Base-by-base conservation (phyloP, 1,284 basidiomycete species). In the Thelephora terrestris region DNA sequence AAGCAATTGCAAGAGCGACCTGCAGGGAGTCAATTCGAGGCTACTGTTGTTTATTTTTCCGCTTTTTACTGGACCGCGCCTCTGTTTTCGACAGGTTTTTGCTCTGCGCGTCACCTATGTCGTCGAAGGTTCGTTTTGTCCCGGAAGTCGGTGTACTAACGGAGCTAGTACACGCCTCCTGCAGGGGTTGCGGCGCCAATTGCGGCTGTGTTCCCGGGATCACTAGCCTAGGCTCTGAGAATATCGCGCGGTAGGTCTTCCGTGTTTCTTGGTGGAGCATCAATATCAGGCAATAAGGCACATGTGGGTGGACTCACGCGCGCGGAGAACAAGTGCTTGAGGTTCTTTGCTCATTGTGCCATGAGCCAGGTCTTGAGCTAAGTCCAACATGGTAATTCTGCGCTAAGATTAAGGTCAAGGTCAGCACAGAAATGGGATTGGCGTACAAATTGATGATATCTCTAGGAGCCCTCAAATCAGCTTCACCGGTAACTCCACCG, bases 361-460 rank as follows among this genome's bases (percentile, higher is more conserved):
- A 56, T 84, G 79, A 0, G 83, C 79, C 14, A 71, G 63, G 57
- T 87, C 76, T 58, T 82, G 81, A 0, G 81, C 64, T 20, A 89
- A 61, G 4, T 79, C 85, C 7, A 88, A 70, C 2, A 90, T 57
- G 0, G 78, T 71, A 9, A 85, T 74, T 25, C 85, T 58, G 48
- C 23, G 45, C 6, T 18, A 17, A 10, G 1, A 43, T 51, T 39
- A 43, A 44, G 39, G 34, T 34, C n/a, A 49, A 18, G n/a, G 43
- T 27, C 25, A 25, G 17, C 6, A 16, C 42, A 38, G 7, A 10
- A 38, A 48, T 12, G 36, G 4, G 14, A 68, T 78, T 57, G n/a
- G 7, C 39, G 20, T 55, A 89, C 87, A 91, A 56, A 58, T 91
- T 91, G 23, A 71, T 76, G 5, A 87, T 69, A 60, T 91, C 87